A percentile compares a stretch with the other conserved stretches of the same genome.
phyloP scores from a whole-genome alignment of 306 rosid species.

The Cicer judaicum region DNA sequence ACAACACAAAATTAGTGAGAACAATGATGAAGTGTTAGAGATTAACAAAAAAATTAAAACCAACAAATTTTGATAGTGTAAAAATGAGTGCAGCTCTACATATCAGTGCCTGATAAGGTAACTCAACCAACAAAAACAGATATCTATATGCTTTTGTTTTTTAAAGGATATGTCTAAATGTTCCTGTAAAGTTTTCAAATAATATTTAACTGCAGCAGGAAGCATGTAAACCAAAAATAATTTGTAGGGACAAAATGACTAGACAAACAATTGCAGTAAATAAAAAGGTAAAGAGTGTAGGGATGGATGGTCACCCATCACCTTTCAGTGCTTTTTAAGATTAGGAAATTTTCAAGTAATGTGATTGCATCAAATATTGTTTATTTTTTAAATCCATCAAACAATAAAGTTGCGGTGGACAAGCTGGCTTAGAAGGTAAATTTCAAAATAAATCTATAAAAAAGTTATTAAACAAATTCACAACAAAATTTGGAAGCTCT shows the following conservation, averaged over 20 bases:
- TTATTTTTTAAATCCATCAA: constrained; percentile 21
- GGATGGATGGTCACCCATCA: neutral
- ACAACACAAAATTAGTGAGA: constrained; percentile 17
- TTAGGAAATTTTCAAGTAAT: constrained; percentile 23
- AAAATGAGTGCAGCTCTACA: constrained; percentile 20
- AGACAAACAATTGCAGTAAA: constrained; percentile 5
- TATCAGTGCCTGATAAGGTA: constrained; percentile 23
- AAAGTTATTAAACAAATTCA: constrained; percentile 27
- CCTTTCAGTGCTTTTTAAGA: constrained; percentile 19
- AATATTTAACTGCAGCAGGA: constrained; percentile 11
- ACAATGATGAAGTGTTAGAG: constrained; percentile 19
- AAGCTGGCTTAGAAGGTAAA: constrained; percentile 30
- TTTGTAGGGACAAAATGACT: constrained; percentile 1
- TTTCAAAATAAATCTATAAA: constrained; percentile 11
- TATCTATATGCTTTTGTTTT: constrained; percentile 26
- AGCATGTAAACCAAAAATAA: neutral
- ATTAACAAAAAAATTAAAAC: constrained; percentile 12
- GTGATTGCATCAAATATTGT: constrained; percentile 4
- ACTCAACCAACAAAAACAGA: constrained; percentile 27
- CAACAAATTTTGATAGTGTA: constrained; percentile 6
- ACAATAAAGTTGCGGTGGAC: constrained; percentile 17
- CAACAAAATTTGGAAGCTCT: constrained; percentile 27
- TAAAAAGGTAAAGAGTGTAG: constrained; percentile 3
- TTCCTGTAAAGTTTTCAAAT: constrained; percentile 20
- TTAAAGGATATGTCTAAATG: neutral